Percentiles rank a stretch among this genome's conserved stretches.
Conservation (phyloP, 129 eudicot genomes). For the Calendula officinalis region DNA sequence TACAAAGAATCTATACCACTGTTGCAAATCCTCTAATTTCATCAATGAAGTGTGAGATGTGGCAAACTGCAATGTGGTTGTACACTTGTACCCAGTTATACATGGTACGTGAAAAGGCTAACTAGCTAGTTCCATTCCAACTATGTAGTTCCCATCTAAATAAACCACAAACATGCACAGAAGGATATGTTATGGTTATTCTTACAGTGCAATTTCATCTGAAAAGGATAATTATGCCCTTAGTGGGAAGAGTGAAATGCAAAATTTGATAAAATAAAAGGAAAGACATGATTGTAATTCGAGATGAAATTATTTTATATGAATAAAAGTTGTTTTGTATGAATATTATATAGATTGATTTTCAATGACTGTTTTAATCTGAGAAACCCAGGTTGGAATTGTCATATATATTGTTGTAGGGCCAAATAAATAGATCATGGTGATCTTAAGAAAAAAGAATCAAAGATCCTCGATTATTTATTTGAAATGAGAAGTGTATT, state of each 20-base stretch:
- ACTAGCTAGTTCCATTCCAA: constrained; percentile 30
- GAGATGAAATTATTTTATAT: too few species aligned
- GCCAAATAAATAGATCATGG: constrained; percentile 23
- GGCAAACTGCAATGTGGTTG: background rate
- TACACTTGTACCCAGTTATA: background rate
- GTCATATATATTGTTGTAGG: constrained; percentile 26
- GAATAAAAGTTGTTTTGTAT: too few species aligned
- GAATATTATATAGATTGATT: too few species aligned
- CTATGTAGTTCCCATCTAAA: constrained; percentile 25
- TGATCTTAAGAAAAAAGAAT: background rate
- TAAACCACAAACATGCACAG: constrained; percentile 5
- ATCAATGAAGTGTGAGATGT: background rate
- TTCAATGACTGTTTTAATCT: constrained; percentile 19
- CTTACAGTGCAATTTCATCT: too few species aligned
- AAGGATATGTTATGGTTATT: background rate
- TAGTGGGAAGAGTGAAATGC: too few species aligned
- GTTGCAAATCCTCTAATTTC: too few species aligned
- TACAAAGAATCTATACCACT: too few species aligned
- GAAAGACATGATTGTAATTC: too few species aligned
- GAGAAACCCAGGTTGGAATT: constrained; percentile 17
- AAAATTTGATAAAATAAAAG: too few species aligned
- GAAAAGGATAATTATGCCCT: too few species aligned
- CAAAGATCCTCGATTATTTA: constrained; percentile 4
- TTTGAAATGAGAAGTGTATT: background rate
- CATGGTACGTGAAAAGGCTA: background rate